Base-by-base conservation (phyloP, 2,329 filamentous ascomycete species). In the Cytospora mali region DNA sequence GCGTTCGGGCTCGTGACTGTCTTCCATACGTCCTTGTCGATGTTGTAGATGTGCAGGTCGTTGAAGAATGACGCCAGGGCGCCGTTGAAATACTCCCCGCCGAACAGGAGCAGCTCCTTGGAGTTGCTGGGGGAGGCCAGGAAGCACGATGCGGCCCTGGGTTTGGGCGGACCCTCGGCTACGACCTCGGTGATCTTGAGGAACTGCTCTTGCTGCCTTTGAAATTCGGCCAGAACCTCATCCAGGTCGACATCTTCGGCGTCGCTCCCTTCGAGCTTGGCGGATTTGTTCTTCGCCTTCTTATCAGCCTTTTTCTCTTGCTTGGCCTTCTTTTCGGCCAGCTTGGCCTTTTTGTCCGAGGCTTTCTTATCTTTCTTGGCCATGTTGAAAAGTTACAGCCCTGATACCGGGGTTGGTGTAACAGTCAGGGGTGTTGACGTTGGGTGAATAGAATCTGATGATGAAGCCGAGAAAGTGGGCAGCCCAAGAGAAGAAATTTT, bases 61-160 rank as follows among this genome's bases (percentile, higher is more conserved):
- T 88, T 88, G 75, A 83, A 88, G 74, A 88, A 88, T 55, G 84
- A 85, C 4, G 94, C 95, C 61, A 95, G 79, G 2, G 91, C 90
- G 5, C 95, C 95, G 76, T 98, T 96, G 78, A 92, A 98, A 73
- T 93, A 96, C 79, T 99, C 95, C 68, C 95, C 95, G 18, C 94
- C 95, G 75, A 96, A 99, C 6, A 98, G 79, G 68, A 98, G 88
- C 62, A 99, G 78, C 74, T 96, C 93, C 75, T 95, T 96, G 70
- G 84, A 86, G 76, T 96, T 94, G 33, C 89, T 86, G 1, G 95
- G 95, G 46, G 90, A 94, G 23, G 92, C 92, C 68, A 97, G 83
- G 64, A 99, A 79, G 0, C 91, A 92, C 9, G 92, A 86, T 7
- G 93, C 94, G 25, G 90, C 87, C 58, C 95, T 87, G 25, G 93